Percentiles rank a stretch among this genome's conserved stretches.
These are phyloP conservation scores for Fonsecaea pedrosoi DNA, from an alignment of 2,329 filamentous ascomycete species.

Conservation along the genomic window DNA sequence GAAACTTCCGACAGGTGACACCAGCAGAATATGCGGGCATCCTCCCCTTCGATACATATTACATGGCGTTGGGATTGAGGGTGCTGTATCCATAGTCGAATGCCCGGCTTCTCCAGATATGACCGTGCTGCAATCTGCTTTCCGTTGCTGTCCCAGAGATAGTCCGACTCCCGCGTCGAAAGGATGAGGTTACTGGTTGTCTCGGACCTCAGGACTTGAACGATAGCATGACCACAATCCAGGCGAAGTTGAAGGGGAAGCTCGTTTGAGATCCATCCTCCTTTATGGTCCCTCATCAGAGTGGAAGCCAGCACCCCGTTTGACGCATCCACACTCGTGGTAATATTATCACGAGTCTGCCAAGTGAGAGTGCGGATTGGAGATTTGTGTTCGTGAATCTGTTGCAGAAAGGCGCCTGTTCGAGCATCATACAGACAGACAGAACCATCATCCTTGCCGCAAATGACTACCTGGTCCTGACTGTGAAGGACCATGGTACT, in stretches of 20 bases:
- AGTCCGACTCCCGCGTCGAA: constrained; percentile 5
- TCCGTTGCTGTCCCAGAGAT: not conserved
- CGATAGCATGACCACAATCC: not conserved
- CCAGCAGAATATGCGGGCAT: not conserved
- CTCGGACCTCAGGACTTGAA: not conserved
- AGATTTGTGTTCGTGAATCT: constrained; percentile 28
- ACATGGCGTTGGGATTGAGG: not conserved
- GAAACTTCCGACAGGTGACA: not conserved
- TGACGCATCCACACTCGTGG: not conserved
- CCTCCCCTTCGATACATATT: constrained; percentile 5
- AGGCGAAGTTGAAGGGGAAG: not conserved
- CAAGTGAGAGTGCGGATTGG: constrained; percentile 1
- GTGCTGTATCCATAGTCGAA: constrained; percentile 2
- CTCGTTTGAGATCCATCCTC: not conserved
- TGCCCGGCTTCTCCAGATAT: not conserved
- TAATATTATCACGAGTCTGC: not conserved
- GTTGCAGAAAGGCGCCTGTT: constrained; percentile 40
- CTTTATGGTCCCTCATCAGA: not conserved
- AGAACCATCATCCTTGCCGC: constrained; percentile 49
- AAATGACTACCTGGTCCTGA: constrained; percentile 43
- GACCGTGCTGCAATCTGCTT: not conserved
- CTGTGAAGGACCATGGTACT: constrained; percentile 43
- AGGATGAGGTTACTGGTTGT: not conserved
- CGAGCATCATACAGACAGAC: constrained; percentile 44
- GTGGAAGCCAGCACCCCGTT: not conserved